Evolutionary conservation across 2,329 filamentous ascomycete species (phyloP).

Genomic region (Juglanconis sp.): DNA sequence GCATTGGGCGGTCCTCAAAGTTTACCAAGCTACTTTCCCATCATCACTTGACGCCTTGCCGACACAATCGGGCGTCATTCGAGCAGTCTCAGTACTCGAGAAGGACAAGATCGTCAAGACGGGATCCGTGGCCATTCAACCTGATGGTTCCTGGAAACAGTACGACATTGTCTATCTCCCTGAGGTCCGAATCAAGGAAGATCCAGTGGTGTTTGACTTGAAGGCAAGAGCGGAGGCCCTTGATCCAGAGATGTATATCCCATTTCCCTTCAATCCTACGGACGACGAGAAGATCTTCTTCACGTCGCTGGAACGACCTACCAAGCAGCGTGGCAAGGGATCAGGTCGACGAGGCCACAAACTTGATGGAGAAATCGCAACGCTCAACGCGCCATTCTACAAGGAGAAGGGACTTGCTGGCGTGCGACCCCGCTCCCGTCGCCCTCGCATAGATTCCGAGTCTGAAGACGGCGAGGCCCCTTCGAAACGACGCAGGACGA

Average conservation of each 20-base stretch:
- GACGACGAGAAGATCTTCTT: constrained; percentile 33
- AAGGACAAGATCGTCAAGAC: constrained; percentile 20
- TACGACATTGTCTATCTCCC: constrained; percentile 37
- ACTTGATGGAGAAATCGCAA: constrained; percentile 42
- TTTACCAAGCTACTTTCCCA: constrained; percentile 42
- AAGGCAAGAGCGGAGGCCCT: constrained; percentile 46
- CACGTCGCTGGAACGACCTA: constrained; percentile 22
- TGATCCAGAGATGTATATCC: constrained; percentile 44
- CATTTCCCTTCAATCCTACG: constrained; percentile 34
- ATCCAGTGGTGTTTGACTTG: constrained; percentile 37
- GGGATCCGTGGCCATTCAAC: constrained; percentile 12
- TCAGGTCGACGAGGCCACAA: constrained; percentile 30
- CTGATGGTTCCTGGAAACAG: constrained; percentile 13
- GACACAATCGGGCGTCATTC: constrained; percentile 2
- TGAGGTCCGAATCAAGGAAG: constrained; percentile 37
- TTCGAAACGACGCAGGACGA: neutral
- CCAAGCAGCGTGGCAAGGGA: constrained; percentile 21
- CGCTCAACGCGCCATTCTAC: constrained; percentile 51
- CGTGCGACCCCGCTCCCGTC: constrained; percentile 11
- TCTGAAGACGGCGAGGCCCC: constrained; percentile 11
- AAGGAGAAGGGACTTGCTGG: constrained; percentile 23
- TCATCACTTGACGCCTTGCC: constrained; percentile 32
- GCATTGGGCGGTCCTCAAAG: constrained; percentile 43
- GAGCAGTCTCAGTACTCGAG: constrained; percentile 30
- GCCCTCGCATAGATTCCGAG: constrained; percentile 9